Evolutionary conservation across 306 rosid genomes (phyloP), one percentile per base, ranked within the genome.

Genomic region (Dalbergia cultrata): DNA sequence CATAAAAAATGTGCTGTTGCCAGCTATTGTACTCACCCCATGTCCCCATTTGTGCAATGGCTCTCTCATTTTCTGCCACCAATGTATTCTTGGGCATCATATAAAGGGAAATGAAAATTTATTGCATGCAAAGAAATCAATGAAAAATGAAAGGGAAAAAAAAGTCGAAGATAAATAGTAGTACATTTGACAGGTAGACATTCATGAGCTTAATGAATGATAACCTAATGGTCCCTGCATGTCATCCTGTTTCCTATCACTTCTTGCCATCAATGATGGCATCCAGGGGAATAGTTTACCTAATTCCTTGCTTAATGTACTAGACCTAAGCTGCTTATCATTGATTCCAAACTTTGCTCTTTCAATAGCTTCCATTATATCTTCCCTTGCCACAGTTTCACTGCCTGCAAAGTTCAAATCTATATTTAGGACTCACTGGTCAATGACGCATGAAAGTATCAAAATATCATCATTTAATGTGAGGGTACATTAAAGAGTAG

Each of bases 341-440:
- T 83, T 91, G 74, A 95, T 93, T 41, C 97, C 97, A 72, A 87
- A 95, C 82, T 91, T 93, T 39, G 99, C 97, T 87, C 99, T 93
- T 85, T 93, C 97, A 59, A 93, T 87, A 9, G 99, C 99, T 88
- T 90, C 97, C 97, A 93, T 91, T 83, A 93, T 83, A 76, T 93
- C 97, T 81, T 90, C 99, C 82, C 97, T 91, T 65, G 85, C 86
- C 70, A 95, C 95, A 44, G 63, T 86, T 80, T 95, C 94, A 82
- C 91, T 87, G 63, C 97, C 98, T 94, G 87, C 73, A 77, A 34
- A 72, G 8, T 72, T 63, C 74, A 84, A 47, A 77, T 59, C 43
- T 54, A 47, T 7, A 80, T 19, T 41, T 49, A 35, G 31, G 5
- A 35, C 45, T 39, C 61, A 12, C 26, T 44, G 50, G 37, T 35